Percentiles rank a stretch among this genome's conserved stretches.
phyloP scores from a whole-genome alignment of 106 monocot species.

The Allium cepa region DNA sequence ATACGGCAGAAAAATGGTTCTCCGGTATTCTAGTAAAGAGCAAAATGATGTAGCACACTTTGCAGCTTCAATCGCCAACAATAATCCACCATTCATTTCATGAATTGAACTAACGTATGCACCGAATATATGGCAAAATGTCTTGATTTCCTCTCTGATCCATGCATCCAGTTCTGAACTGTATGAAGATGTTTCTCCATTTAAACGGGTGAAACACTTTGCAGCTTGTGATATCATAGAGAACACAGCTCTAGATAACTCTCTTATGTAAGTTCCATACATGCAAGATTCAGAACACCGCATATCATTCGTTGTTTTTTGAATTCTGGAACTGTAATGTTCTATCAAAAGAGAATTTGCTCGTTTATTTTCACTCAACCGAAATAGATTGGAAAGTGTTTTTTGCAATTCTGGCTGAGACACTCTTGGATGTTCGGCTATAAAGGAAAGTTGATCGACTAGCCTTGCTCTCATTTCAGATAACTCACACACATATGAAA shows the following conservation, averaged over 20 bases:
- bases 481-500: conserved; percentile 19
- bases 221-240: conserved; percentile 33
- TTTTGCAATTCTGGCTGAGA: conserved; percentile 24
- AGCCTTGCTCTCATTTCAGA: conserved; percentile 19
- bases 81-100: conserved; percentile 21
- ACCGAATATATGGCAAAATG: conserved; percentile 19
- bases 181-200: conserved; percentile 30
- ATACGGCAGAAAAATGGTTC: conserved; percentile 16
- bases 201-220: conserved; percentile 18
- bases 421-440: conserved; percentile 34
- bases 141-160: conserved; percentile 36
- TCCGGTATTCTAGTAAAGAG: conserved; percentile 21
- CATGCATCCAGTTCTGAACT: conserved; percentile 23
- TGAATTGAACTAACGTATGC: conserved; percentile 18
- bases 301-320: conserved; percentile 13
- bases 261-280: conserved; percentile 19
- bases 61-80: conserved; percentile 24
- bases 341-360: conserved; percentile 26
- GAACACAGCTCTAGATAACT: conserved; percentile 25
- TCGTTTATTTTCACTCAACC: conserved; percentile 27
- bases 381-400: conserved; percentile 26
- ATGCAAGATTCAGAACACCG: not conserved
- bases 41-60: conserved; percentile 21
- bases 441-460: conserved; percentile 18
- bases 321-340: conserved; percentile 21